These are phyloP conservation scores for Ensete glaucum DNA, from an alignment of 176 grass and related monocot species.

Conservation along the genomic window DNA sequence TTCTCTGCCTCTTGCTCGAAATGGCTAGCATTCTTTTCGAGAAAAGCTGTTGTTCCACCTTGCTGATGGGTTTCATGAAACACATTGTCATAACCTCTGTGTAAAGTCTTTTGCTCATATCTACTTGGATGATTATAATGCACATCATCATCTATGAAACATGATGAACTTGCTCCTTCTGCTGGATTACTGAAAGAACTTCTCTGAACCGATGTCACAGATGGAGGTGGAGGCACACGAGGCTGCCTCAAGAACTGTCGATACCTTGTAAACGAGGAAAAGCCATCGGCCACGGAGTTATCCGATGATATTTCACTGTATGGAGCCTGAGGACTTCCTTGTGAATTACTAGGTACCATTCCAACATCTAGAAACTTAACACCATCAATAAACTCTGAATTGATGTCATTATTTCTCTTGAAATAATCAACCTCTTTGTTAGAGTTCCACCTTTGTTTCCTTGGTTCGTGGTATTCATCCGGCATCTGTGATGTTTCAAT, in stretches of 20 bases:
- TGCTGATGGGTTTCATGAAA: constrained; percentile 54
- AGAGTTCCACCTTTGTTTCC: constrained; percentile 51
- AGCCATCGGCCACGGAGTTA: constrained; percentile 39
- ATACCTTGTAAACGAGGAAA: constrained; percentile 60
- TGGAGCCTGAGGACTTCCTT: constrained; percentile 39
- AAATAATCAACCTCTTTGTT: constrained; percentile 48
- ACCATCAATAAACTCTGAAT: constrained; percentile 39
- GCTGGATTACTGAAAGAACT: constrained; percentile 20
- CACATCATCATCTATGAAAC: constrained; percentile 32
- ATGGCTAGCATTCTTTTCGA: constrained; percentile 31
- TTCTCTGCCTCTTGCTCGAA: constrained; percentile 45
- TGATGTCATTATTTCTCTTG: constrained; percentile 49
- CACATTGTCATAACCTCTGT: constrained; percentile 43
- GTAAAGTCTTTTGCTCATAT: constrained; percentile 38
- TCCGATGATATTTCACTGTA: constrained; percentile 48
- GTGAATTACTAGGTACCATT: constrained; percentile 46
- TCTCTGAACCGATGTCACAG: constrained; percentile 44
- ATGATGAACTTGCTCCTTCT: constrained; percentile 36
- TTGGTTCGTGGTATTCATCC: constrained; percentile 45
- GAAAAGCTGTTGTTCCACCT: constrained; percentile 12
- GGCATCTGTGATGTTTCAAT: constrained; percentile 22
- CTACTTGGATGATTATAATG: constrained; percentile 31
- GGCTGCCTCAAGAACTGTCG: constrained; percentile 61
- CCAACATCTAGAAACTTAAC: constrained; percentile 63
- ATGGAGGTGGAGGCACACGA: constrained; percentile 59